Evolutionary conservation across 1,139 yeast species (phyloP).

Genomic region (Blastobotrys aristatus): DNA sequence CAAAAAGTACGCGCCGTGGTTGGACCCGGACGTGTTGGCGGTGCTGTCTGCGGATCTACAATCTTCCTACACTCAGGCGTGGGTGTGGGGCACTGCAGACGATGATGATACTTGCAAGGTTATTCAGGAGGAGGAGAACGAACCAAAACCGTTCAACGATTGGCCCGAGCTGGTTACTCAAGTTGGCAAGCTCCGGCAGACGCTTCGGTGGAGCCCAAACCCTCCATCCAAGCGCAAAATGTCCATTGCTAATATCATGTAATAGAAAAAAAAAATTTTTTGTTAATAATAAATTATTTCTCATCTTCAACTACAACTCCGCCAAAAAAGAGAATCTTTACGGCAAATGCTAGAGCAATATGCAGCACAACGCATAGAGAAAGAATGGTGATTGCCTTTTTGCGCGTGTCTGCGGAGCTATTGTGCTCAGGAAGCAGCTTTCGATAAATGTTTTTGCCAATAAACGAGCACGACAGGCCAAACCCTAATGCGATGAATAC

Average conservation of each 20-base stretch:
- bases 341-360: constrained; percentile 36
- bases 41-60: constrained; percentile 27
- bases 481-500: constrained; percentile 36
- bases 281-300: not conserved
- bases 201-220: not conserved
- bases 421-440: constrained; percentile 21
- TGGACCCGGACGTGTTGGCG: constrained; percentile 26
- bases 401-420: constrained; percentile 26
- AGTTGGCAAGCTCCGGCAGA: not conserved
- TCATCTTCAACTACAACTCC: constrained; percentile 19
- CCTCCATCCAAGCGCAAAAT: constrained; percentile 17
- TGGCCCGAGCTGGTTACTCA: not conserved
- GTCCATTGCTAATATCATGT: constrained; percentile 27
- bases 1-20: constrained; percentile 18
- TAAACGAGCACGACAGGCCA: constrained; percentile 35
- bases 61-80: constrained; percentile 22
- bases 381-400: constrained; percentile 32
- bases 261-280: constrained; percentile 3
- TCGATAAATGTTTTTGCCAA: constrained; percentile 33
- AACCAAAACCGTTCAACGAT: not conserved
- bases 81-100: constrained; percentile 30
- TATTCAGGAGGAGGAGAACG: not conserved
- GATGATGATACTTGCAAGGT: not conserved
- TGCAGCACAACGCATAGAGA: constrained; percentile 34
- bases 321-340: constrained; percentile 36